Base-by-base conservation (phyloP, 352 stramenopile genomes). In the Phytophthora syringae region DNA sequence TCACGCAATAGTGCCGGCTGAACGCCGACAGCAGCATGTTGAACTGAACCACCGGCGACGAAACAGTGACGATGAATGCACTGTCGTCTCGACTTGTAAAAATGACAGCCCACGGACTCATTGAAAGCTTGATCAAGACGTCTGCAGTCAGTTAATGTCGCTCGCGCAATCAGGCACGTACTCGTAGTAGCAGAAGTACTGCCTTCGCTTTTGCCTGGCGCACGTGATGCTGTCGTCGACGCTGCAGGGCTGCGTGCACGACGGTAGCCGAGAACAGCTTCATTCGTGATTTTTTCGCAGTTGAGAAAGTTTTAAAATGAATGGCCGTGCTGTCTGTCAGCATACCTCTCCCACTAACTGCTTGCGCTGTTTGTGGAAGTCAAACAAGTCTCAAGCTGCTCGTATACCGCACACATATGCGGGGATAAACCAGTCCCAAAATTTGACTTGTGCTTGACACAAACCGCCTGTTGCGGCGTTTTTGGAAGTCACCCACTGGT, bases 401-500 rank as follows among this genome's bases (percentile, higher is more conserved):
- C 39, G 25, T 18, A 47, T 27, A 25, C 18, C 18, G 16, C 16
- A 13, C 39, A 47, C 39, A 47, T 7, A 15, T 47, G 16, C n/a
- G 7, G n/a, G 4, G 7, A 18, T 18, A 47, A 47, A 22, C n/a
- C 6, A 11, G 6, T 15, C 39, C 24, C 16, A 47, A 21, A 47
- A 16, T 47, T 15, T 1, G 20, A 18, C 3, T 27, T 25, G 34
- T 40, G 34, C 5, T 40, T 15, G 15, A 18, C 34, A 18, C 39
- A 47, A 47, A 5, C 18, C 7, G 15, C 1, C 20, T 36, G 18
- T 47, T 47, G 39, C 25, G 39, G 24, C 5, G 25, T 47, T 47
- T 47, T 47, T 47, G 39, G 39, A 47, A 47, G 39, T 11, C 39
- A n/a, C n/a, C n/a, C n/a, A n/a, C n/a, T n/a, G 84, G 84, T 57